Percentiles rank a stretch among this genome's conserved stretches.
These are phyloP conservation scores for Helotiales sp. DNA, from an alignment of 2,329 filamentous ascomycete genomes.

Conservation along the genomic window DNA sequence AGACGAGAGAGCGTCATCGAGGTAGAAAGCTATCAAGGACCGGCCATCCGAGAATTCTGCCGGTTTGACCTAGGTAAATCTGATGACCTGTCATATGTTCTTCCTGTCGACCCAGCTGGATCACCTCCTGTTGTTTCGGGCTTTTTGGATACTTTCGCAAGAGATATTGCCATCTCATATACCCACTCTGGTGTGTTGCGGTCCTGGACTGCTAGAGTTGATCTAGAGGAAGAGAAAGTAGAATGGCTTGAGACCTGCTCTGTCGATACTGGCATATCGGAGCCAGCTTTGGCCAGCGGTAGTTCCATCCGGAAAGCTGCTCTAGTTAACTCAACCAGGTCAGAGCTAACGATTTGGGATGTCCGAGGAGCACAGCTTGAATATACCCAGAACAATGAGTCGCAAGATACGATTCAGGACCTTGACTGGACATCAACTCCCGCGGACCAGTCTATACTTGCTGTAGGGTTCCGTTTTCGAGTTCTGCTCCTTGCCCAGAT, in stretches of 20 bases:
- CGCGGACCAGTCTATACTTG: conserved; percentile 83
- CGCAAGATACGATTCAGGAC: conserved; percentile 75
- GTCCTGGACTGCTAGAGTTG: conserved; percentile 82
- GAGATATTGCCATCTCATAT: conserved; percentile 84
- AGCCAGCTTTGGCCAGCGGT: conserved; percentile 77
- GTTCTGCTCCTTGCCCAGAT: conserved; percentile 82
- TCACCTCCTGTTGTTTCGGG: conserved; percentile 69
- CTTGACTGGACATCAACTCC: conserved; percentile 94
- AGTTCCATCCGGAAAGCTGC: conserved; percentile 87
- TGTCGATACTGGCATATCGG: conserved; percentile 73
- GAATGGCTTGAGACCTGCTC: conserved; percentile 83
- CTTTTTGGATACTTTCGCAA: conserved; percentile 82
- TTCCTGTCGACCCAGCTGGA: conserved; percentile 86
- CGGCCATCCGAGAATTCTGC: conserved; percentile 65
- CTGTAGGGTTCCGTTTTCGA: conserved; percentile 88
- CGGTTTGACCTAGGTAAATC: conserved; percentile 64
- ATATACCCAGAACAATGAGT: conserved; percentile 73
- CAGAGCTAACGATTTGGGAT: conserved; percentile 87
- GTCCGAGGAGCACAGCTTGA: conserved; percentile 79
- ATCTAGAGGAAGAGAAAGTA: conserved; percentile 57
- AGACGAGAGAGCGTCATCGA: conserved; percentile 36
- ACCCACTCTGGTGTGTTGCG: conserved; percentile 72
- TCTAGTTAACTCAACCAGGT: conserved; percentile 71
- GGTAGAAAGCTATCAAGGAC: conserved; percentile 37
- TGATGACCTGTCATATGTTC: conserved; percentile 63